Evolutionary conservation across 2,329 filamentous ascomycete species (phyloP).

Genomic region (Akanthomyces muscarius): DNA sequence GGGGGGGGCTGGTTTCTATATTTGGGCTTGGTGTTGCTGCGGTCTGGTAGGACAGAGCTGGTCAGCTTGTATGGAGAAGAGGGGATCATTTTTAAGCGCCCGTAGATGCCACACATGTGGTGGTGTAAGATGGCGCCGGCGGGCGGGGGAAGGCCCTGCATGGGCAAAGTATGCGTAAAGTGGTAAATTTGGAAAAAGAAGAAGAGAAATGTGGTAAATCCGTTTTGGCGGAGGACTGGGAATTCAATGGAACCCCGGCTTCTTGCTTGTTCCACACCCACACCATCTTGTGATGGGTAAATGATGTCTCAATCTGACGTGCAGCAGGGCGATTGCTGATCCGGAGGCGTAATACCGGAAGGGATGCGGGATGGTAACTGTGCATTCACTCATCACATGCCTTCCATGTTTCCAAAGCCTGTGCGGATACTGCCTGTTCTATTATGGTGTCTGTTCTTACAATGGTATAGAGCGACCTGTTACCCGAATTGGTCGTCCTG

Average conservation of each 20-base stretch:
- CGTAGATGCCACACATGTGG: neutral
- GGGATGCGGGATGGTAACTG: neutral
- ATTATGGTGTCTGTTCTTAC: no score
- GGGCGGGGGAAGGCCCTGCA: no score
- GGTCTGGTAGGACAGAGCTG: neutral
- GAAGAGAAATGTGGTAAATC: no score
- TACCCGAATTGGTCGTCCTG: neutral
- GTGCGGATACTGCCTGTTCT: no score
- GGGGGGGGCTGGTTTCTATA: neutral
- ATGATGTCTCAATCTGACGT: conserved; percentile 10
- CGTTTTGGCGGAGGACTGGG: no score
- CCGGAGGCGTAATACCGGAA: conserved; percentile 1
- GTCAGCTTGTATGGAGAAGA: neutral
- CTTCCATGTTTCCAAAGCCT: no score
- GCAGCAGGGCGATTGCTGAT: conserved; percentile 13
- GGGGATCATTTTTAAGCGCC: neutral
- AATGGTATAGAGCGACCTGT: no score
- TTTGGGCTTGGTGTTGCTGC: neutral
- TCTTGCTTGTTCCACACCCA: neutral
- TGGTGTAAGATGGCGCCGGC: neutral
- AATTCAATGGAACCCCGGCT: neutral
- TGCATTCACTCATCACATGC: no score
- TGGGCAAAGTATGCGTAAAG: neutral
- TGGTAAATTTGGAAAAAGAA: neutral
- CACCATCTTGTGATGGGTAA: neutral